Evolutionary conservation across 495 filamentous ascomycete genomes (phyloP).

Genomic region (Daldinia caldariorum): DNA sequence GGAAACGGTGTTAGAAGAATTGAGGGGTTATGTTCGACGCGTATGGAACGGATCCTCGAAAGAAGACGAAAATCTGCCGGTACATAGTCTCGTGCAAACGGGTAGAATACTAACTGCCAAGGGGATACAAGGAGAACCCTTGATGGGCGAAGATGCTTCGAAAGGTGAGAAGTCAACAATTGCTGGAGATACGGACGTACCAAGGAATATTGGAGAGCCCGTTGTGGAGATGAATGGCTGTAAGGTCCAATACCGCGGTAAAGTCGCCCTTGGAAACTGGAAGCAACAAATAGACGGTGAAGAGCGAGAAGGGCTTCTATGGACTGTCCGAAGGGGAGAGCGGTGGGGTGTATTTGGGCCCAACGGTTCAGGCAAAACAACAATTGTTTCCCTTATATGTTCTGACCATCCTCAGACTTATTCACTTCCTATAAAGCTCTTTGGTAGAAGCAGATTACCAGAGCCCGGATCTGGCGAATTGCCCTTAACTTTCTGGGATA

Average conservation of each 20-base stretch:
- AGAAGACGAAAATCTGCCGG: slow-evolving; percentile 52
- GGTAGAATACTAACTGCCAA: slow-evolving; percentile 57
- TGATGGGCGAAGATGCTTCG: slow-evolving; percentile 43
- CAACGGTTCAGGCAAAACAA: slow-evolving; percentile 93
- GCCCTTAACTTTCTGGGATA: slow-evolving; percentile 88
- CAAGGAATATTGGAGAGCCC: slow-evolving; percentile 60
- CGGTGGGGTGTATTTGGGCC: slow-evolving; percentile 92
- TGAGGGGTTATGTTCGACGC: slow-evolving; percentile 56
- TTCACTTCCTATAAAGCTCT: slow-evolving; percentile 83
- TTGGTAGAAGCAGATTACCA: slow-evolving; percentile 83
- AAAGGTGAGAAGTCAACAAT: slow-evolving; percentile 9
- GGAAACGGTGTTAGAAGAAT: slow-evolving; percentile 58
- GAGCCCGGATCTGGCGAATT: slow-evolving; percentile 68
- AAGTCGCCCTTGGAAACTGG: slow-evolving; percentile 82
- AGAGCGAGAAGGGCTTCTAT: slow-evolving; percentile 70
- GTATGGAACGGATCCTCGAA: slow-evolving; percentile 48
- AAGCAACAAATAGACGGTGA: slow-evolving; percentile 62
- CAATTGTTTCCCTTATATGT: slow-evolving; percentile 87
- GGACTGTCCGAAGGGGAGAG: slow-evolving; percentile 83
- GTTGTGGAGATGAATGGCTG: slow-evolving; percentile 89
- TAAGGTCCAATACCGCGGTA: slow-evolving; percentile 79
- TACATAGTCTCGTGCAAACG: slow-evolving; percentile 62
- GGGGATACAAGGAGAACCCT: slow-evolving; percentile 54
- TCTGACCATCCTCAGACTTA: slow-evolving; percentile 97
- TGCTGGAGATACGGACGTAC: background rate